Base-by-base conservation (phyloP, 2,329 filamentous ascomycete genomes). In the Pyrenochaeta sp. region DNA sequence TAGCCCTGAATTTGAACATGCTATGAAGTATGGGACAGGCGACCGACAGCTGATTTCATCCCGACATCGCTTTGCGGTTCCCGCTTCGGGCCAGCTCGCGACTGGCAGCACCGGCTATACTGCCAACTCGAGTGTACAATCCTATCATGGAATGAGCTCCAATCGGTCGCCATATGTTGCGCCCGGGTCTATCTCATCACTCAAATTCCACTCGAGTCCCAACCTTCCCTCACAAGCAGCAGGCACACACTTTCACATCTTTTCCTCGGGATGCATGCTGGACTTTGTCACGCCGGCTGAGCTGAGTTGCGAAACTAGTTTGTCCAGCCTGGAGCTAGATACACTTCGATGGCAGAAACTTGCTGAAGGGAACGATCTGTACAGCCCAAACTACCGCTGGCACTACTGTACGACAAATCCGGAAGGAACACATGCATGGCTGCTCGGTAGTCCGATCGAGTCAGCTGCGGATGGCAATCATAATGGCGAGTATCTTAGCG, bases 401-500 rank as follows among this genome's bases (percentile, higher is more conserved):
- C 94, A 98, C 77, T 99, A 99, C 75, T 98, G 95, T 76, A 96
- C 93, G 2, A 91, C 97, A 79, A 96, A 97, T 73, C 90, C 95
- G 59, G 92, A 96, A 69, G 94, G 94, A 5, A 97, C 95, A 6
- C 97, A 96, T 74, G 95, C 93, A 7, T 99, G 95, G 93, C 83
- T 99, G 25, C 84, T 99, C n/a, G 95, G 95, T 8, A 97, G 93
- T 71, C 91, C 91, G 2, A 90, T 91, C 3, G 92, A 97, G 63
- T 81, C 84, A 40, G 80, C 84, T 19, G 82, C 85, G 6, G 87
- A 88, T 47, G 90, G 90, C 39, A 82, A 89, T 15, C 85, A 86
- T 3, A 89, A 93, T 56, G 94, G 97, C 73, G 94, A 97, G 74
- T 96, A 96, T 73, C 84, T 99, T 47, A 96, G 93, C 68, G 93